Evolutionary conservation across 345 rosid species (phyloP).

Genomic region (Sisymbrium altissimum): DNA sequence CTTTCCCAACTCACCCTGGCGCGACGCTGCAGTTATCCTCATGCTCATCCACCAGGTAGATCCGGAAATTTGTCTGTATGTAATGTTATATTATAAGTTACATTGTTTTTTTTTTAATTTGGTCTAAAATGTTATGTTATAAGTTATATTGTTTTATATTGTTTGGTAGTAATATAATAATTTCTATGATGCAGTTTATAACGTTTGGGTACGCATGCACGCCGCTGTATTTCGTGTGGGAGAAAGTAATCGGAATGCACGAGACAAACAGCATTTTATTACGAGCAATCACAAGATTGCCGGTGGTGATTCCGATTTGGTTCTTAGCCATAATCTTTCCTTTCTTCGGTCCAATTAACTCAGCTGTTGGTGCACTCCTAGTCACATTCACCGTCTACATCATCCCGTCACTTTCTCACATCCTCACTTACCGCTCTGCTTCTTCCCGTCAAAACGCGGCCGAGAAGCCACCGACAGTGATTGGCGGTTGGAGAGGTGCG

Average conservation of each 20-base stretch:
- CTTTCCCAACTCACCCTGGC: not conserved
- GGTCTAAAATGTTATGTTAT: not conserved
- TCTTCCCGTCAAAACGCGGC: not conserved
- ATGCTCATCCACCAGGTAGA: not conserved
- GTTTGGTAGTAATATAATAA: not conserved
- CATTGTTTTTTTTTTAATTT: no score
- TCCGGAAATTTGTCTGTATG: not conserved
- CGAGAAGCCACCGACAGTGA: not conserved
- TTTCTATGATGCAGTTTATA: constrained; percentile 51
- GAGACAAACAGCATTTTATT: constrained; percentile 67
- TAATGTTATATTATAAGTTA: not conserved
- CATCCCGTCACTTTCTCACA: constrained; percentile 1
- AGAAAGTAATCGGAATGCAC: constrained; percentile 60
- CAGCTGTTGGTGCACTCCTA: constrained; percentile 5
- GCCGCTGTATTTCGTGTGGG: constrained; percentile 65
- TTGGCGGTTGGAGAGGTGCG: constrained; percentile 1
- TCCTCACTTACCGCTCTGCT: not conserved
- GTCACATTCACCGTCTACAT: constrained; percentile 4
- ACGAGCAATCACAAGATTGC: constrained; percentile 43
- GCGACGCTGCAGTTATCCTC: constrained; percentile 1
- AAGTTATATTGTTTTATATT: not conserved
- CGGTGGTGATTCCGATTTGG: not conserved
- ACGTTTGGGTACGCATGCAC: constrained; percentile 86
- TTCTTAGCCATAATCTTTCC: not conserved
- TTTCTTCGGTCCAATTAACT: not conserved